Evolutionary conservation across 2,329 filamentous ascomycete genomes (phyloP).

Genomic region (Trematosphaeria pertusa): DNA sequence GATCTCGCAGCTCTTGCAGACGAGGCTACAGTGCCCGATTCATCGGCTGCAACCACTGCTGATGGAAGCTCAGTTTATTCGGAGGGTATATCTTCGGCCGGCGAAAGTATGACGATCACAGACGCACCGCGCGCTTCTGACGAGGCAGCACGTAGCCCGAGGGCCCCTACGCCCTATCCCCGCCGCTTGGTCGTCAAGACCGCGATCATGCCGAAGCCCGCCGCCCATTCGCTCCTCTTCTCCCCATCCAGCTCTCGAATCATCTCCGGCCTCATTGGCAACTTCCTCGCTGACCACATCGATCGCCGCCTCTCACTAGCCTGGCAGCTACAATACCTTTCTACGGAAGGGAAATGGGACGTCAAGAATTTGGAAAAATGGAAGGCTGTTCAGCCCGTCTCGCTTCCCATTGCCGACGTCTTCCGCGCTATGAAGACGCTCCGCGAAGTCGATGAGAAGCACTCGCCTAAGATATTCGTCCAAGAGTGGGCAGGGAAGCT

Average conservation of each 20-base stretch:
- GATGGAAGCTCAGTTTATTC: slow-evolving; percentile 23
- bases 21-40: slow-evolving; percentile 20
- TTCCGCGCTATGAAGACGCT: slow-evolving; percentile 95
- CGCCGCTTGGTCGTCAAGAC: slow-evolving; percentile 65
- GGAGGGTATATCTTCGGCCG: slow-evolving; percentile 44
- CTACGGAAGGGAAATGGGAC: slow-evolving; percentile 93
- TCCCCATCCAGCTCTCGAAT: slow-evolving; percentile 76
- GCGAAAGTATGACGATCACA: slow-evolving; percentile 24
- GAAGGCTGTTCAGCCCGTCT: slow-evolving; percentile 80
- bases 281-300: slow-evolving; percentile 78
- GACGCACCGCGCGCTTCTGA: slow-evolving; percentile 16
- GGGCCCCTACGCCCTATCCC: slow-evolving; percentile 29
- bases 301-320: slow-evolving; percentile 80
- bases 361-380: slow-evolving; percentile 96
- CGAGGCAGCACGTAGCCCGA: slow-evolving; percentile 7
- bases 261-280: slow-evolving; percentile 80
- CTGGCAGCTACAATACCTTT: slow-evolving; percentile 91
- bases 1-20: slow-evolving; percentile 33
- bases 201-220: slow-evolving; percentile 75
- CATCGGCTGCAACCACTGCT: slow-evolving; percentile 24
- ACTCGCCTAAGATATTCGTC: slow-evolving; percentile 78
- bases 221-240: slow-evolving; percentile 85
- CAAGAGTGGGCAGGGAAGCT: slow-evolving; percentile 70
- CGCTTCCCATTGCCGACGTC: slow-evolving; percentile 75
- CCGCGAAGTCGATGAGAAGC: slow-evolving; percentile 82